Conservation (phyloP, 352 stramenopile genomes). For the Pythium oligandrum region DNA sequence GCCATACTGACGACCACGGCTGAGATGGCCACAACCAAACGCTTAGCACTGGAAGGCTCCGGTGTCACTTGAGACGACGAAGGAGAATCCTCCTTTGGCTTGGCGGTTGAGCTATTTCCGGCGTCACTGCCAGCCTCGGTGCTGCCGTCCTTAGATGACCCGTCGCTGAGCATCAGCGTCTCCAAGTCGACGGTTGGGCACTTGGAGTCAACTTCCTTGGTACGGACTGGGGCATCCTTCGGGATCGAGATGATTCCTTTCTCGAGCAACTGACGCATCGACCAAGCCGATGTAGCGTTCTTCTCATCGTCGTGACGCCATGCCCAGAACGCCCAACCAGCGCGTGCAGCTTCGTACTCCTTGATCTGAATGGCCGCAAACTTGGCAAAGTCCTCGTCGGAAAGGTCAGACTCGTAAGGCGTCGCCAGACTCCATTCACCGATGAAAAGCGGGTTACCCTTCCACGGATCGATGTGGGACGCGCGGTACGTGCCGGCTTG, state of each 20-base stretch:
- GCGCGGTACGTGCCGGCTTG: slow-evolving; percentile 19
- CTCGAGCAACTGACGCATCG: slow-evolving; percentile 12
- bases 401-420: slow-evolving; percentile 19
- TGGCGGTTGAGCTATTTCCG: too few species aligned
- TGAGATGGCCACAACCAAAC: too few species aligned
- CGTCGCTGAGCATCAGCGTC: too few species aligned
- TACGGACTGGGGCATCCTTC: too few species aligned
- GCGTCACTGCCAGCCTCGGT: too few species aligned
- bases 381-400: slow-evolving; percentile 22
- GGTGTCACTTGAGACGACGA: too few species aligned
- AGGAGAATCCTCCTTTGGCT: too few species aligned
- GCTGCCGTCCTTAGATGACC: too few species aligned
- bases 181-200: too few species aligned
- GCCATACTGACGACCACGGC: too few species aligned
- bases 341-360: slow-evolving; percentile 11
- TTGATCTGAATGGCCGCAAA: slow-evolving; percentile 30
- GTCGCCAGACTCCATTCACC: slow-evolving; percentile 51
- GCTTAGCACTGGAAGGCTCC: too few species aligned
- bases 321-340: slow-evolving; percentile 7
- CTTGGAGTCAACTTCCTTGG: too few species aligned
- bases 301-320: slow-evolving; percentile 9
- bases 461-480: slow-evolving; percentile 17
- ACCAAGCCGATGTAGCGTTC: slow-evolving; percentile 2
- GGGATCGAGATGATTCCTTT: slow-evolving; percentile 13
- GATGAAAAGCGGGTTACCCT: slow-evolving; percentile 31